A percentile compares a stretch with the other conserved stretches of the same genome.
Conservation (phyloP, 805 yeast genomes). For the Wickerhamiella kurtzmanii region DNA sequence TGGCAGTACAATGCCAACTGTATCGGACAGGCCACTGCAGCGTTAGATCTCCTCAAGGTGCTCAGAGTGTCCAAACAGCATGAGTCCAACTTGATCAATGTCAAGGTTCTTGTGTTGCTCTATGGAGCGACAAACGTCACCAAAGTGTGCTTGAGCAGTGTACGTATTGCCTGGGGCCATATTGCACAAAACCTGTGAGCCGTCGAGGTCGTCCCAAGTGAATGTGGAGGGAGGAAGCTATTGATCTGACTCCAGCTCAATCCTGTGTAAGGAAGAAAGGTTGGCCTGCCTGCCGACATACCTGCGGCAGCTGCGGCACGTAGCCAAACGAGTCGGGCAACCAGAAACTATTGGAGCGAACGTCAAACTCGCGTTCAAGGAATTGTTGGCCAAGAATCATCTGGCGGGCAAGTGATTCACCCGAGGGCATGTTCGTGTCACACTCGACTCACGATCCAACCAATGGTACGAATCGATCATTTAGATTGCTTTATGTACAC, state of each 20-base stretch:
- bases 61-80: conserved; percentile 77
- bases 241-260: conserved; percentile 94
- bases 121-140: conserved; percentile 74
- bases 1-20: conserved; percentile 56
- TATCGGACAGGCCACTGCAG: conserved; percentile 74
- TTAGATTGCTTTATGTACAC: conserved; percentile 49
- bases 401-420: conserved; percentile 82
- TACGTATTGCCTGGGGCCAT: conserved; percentile 98
- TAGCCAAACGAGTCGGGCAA: conserved; percentile 96
- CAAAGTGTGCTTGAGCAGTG: conserved; percentile 85
- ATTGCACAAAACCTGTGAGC: conserved; percentile 83
- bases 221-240: conserved; percentile 75
- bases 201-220: conserved; percentile 92
- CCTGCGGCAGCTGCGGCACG: conserved; percentile 87
- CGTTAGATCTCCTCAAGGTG: conserved; percentile 89
- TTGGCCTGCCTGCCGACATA: conserved; percentile 77
- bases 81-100: conserved; percentile 63
- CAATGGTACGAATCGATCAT: conserved; percentile 70
- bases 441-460: conserved; percentile 99
- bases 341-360: conserved; percentile 71
- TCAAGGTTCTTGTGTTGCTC: conserved; percentile 73
- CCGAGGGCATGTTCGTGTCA: conserved; percentile 91
- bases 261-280: conserved; percentile 78
- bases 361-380: conserved; percentile 66
- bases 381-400: conserved; percentile 82